Percentiles rank a stretch among this genome's conserved stretches.
Evolutionary conservation across 106 monocot species (phyloP).

Genomic region (Dendrobium chrysotoxum): DNA sequence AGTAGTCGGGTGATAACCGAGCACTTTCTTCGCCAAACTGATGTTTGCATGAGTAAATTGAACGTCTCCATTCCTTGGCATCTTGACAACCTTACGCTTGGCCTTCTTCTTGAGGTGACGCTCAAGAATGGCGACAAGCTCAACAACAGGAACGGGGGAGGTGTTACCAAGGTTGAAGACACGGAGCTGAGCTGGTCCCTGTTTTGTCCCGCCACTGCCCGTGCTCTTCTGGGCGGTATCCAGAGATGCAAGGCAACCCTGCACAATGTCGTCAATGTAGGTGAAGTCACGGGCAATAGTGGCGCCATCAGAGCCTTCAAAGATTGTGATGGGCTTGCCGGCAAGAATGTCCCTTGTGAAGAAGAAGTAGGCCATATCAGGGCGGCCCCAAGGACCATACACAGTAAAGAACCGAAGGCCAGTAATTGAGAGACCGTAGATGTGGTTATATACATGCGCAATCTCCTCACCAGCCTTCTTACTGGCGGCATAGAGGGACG

Average conservation of each 20-base stretch:
- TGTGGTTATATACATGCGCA: conserved; percentile 20
- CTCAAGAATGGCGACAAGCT: conserved; percentile 19
- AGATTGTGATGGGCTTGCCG: conserved; percentile 19
- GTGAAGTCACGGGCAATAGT: conserved; percentile 22
- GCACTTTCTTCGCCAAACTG: conserved; percentile 13
- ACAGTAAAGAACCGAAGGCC: conserved; percentile 21
- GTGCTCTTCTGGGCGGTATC: conserved; percentile 26
- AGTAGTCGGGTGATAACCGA: conserved; percentile 12
- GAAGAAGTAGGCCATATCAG: conserved; percentile 26
- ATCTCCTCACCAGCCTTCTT: conserved; percentile 25
- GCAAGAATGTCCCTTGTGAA: conserved; percentile 22
- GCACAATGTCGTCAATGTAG: conserved; percentile 24
- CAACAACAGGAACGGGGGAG: conserved; percentile 12
- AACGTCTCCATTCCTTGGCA: conserved; percentile 24
- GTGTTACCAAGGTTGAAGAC: conserved; percentile 22
- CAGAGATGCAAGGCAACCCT: conserved; percentile 13
- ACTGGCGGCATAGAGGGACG: conserved; percentile 19
- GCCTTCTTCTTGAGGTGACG: conserved; percentile 18
- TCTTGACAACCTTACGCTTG: conserved; percentile 16
- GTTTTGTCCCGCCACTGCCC: conserved; percentile 17
- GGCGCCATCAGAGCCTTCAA: conserved; percentile 14
- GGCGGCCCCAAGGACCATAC: conserved; percentile 24
- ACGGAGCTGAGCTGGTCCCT: conserved; percentile 19
- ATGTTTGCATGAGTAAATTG: conserved; percentile 21
- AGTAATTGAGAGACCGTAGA: conserved; percentile 22